A percentile compares a stretch with the other conserved stretches of the same genome.
Conservation (phyloP, 2,329 filamentous ascomycete species). For the Paraphaeosphaeria sporulosa region DNA sequence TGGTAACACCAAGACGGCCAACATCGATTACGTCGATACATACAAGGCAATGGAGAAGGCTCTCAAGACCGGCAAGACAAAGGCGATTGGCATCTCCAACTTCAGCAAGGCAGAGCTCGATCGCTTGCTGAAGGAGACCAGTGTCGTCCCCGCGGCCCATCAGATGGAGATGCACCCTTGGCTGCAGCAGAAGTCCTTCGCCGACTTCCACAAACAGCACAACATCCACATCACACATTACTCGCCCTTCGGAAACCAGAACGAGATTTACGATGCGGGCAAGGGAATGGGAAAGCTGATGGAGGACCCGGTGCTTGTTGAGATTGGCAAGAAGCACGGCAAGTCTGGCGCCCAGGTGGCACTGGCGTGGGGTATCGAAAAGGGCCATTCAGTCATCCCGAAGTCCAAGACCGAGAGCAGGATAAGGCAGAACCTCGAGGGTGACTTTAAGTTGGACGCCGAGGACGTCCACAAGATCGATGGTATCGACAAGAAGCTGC, state of each 20-base stretch:
- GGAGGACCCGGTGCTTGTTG: constrained; percentile 67
- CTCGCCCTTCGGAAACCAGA: constrained; percentile 46
- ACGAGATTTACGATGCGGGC: constrained; percentile 40
- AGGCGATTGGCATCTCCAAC: constrained; percentile 45
- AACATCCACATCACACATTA: constrained; percentile 46
- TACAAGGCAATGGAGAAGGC: constrained; percentile 52
- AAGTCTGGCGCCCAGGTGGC: constrained; percentile 83
- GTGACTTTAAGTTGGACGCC: constrained; percentile 74
- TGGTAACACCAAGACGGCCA: constrained; percentile 32
- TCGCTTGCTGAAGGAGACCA: constrained; percentile 57
- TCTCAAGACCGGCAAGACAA: constrained; percentile 43
- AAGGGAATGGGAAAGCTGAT: constrained; percentile 49
- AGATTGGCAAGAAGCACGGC: constrained; percentile 69
- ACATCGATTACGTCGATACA: constrained; percentile 39
- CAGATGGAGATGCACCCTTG: constrained; percentile 44
- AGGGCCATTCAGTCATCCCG: constrained; percentile 43
- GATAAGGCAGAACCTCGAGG: constrained; percentile 47
- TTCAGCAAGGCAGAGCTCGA: constrained; percentile 54
- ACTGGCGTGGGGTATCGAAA: constrained; percentile 85
- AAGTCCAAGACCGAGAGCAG: constrained; percentile 43
- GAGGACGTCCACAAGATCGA: constrained; percentile 74
- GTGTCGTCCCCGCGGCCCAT: constrained; percentile 40
- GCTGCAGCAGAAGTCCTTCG: constrained; percentile 37
- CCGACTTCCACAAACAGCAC: constrained; percentile 35
- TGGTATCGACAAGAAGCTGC: constrained; percentile 65